Conservation (phyloP, 192 early-diverging fungal species). For the Chytriomyces hyalinus region DNA sequence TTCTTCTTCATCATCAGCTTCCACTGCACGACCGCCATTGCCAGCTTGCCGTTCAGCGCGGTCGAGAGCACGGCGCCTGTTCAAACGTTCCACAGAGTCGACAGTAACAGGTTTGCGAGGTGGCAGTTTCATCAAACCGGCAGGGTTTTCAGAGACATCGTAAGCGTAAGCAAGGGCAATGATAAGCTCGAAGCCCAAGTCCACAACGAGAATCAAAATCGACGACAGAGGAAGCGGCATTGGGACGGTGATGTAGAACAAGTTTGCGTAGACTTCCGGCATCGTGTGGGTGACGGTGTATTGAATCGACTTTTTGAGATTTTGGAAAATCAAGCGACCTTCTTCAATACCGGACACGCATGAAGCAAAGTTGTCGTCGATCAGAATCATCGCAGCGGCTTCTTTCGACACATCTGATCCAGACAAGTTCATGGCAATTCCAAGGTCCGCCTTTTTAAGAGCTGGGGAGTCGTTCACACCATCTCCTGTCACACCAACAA, state of each 20-base stretch:
- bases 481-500: conserved; percentile 96
- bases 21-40: conserved; percentile 1
- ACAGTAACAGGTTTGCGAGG: conserved; percentile 86
- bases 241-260: conserved; percentile 88
- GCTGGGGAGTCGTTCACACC: conserved; percentile 95
- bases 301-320: conserved; percentile 91
- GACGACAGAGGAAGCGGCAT: conserved; percentile 83
- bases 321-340: conserved; percentile 92
- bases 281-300: conserved; percentile 91
- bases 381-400: conserved; percentile 91
- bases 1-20: conserved; percentile 34
- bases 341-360: conserved; percentile 90
- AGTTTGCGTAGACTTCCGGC: conserved; percentile 85
- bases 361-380: conserved; percentile 97
- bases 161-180: conserved; percentile 87
- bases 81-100: conserved; percentile 35
- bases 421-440: conserved; percentile 96
- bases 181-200: conserved; percentile 93
- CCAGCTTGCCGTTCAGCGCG: not conserved
- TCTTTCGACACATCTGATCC: conserved; percentile 95
- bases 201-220: conserved; percentile 87
- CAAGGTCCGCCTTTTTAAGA: conserved; percentile 94
- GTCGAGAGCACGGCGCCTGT: conserved; percentile 30
- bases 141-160: conserved; percentile 77
- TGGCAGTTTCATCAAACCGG: conserved; percentile 77